These are phyloP conservation scores for Saturnispora hagleri DNA, from an alignment of 805 yeast genomes.

Conservation along the genomic window DNA sequence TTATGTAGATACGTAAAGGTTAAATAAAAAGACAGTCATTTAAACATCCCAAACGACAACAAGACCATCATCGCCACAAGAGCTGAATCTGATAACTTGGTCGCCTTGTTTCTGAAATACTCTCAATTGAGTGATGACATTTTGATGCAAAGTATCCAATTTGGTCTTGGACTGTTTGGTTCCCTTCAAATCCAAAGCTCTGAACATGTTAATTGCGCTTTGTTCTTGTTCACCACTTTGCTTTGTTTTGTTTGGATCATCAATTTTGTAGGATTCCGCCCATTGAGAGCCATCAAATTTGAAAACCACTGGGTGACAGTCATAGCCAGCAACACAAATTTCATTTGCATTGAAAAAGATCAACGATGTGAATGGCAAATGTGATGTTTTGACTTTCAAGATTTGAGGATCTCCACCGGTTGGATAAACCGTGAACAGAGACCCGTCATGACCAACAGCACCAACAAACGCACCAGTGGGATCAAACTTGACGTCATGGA, in stretches of 20 bases:
- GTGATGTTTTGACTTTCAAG: constrained; percentile 47
- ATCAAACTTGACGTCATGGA: constrained; percentile 82
- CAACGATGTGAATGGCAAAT: constrained; percentile 73
- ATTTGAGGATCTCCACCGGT: constrained; percentile 56
- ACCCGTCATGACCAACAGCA: constrained; percentile 78
- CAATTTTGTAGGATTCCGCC: constrained; percentile 50
- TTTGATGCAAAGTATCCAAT: constrained; percentile 79
- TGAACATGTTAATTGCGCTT: constrained; percentile 84
- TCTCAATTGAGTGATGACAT: constrained; percentile 67
- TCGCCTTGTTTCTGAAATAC: constrained; percentile 38
- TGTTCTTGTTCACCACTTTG: constrained; percentile 55
- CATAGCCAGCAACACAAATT: constrained; percentile 84
- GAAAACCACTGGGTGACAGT: constrained; percentile 73
- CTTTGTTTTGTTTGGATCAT: constrained; percentile 39
- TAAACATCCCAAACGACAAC: constrained; percentile 65
- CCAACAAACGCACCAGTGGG: constrained; percentile 73
- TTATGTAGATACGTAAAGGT: background rate
- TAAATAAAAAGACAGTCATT: background rate
- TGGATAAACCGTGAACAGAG: constrained; percentile 63
- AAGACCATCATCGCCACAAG: constrained; percentile 88
- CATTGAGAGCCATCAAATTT: constrained; percentile 64
- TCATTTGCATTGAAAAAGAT: constrained; percentile 59
- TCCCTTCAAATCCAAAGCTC: constrained; percentile 93
- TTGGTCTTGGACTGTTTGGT: constrained; percentile 40
- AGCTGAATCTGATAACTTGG: constrained; percentile 47